Evolutionary conservation across 495 filamentous ascomycete species (phyloP), one percentile per base, ranked within the genome.

Genomic region (Polyplosphaeria fusca): DNA sequence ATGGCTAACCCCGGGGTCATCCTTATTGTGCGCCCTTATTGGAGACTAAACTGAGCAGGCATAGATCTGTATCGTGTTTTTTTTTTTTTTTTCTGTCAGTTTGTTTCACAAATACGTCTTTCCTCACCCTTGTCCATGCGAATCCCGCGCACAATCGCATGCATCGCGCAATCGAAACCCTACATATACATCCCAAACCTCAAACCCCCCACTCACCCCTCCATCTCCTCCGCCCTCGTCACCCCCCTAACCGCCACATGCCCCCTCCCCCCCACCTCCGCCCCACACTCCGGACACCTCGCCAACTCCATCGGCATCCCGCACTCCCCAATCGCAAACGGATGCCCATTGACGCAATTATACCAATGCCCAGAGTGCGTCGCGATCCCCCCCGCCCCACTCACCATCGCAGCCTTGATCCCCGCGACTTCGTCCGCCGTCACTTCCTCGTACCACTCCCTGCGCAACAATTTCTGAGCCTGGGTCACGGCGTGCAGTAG

Each of bases 301-400:
- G 84, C 74, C 49, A 59, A 50, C 68, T 88, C 53, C 77, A 86
- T 83, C 0, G 86, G 80, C 73, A 79, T 80, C 4, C 86, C 87
- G 67, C 87, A 91, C 55, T 89, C 80, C 0, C 86, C 85, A 35
- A 88, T 72, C 0, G 86, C 85, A 60, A 89, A 89, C 52, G 85
- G 82, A 70, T 88, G 81, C 0, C 79, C 77, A 68, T 88, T 87
- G 41, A 51, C 67, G 55, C 84, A 88, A 20, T 77, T 76, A 67
- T 87, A 88, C 85, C 82, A 87, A 65, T 86, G 82, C 0, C 47
- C 30, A 11, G 67, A 64, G 35, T 67, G 64, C 16, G 32, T 52
- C 22, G 50, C 52, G 63, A 66, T 69, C 0, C 60, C 68, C 12
- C 52, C 47, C 2, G 68, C 38, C 19, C 66, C 71, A 40, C 70